Conservation (phyloP, 2,329 filamentous ascomycete species). For the Alternaria incomplexa region DNA sequence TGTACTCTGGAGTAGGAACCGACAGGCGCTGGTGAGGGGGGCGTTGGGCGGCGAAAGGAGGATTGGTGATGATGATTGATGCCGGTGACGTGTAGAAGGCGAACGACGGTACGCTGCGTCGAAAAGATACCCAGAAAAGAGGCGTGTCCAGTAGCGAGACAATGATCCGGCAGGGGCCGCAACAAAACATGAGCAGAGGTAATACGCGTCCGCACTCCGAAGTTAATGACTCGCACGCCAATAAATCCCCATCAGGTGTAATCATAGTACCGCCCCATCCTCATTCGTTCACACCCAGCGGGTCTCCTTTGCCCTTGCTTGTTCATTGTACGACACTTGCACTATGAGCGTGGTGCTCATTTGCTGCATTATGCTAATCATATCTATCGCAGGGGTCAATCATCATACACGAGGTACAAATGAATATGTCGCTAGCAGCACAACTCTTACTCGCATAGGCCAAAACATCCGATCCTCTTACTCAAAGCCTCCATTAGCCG, state of each 20-base stretch:
- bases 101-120: conserved; percentile 18
- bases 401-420: conserved; percentile 14
- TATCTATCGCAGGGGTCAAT: conserved; percentile 1
- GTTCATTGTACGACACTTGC: conserved; percentile 32
- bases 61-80: conserved; percentile 14
- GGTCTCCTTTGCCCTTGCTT: conserved; percentile 34
- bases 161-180: conserved; percentile 20
- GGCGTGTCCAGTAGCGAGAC: conserved; percentile 20
- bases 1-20: not conserved
- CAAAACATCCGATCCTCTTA: conserved; percentile 28
- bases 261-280: conserved; percentile 31
- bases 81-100: conserved; percentile 25
- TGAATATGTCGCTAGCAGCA: conserved; percentile 21
- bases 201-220: conserved; percentile 29
- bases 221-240: conserved; percentile 37
- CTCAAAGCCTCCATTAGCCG: conserved; percentile 20
- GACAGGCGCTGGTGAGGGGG: not conserved
- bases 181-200: conserved; percentile 20
- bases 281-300: conserved; percentile 30
- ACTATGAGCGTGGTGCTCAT: conserved; percentile 20
- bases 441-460: conserved; percentile 23
- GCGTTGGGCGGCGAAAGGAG: not conserved
- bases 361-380: conserved; percentile 32
- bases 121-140: conserved; percentile 24
- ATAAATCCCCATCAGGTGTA: conserved; percentile 28